Evolutionary conservation across 2,329 filamentous ascomycete species (phyloP).

Genomic region (Juglanconis oblonga): DNA sequence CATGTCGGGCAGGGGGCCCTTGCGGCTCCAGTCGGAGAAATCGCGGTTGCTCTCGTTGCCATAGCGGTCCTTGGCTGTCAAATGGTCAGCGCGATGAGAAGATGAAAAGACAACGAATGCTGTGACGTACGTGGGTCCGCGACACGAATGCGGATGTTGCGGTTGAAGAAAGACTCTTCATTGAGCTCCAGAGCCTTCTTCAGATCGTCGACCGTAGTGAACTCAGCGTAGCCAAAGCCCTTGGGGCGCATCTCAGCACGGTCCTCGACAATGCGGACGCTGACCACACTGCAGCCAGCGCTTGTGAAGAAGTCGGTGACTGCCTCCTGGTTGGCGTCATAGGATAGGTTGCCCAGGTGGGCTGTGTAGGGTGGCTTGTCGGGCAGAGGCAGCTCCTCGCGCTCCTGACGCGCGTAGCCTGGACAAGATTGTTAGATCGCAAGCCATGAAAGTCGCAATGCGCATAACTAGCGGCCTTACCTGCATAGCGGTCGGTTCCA

Average conservation of each 20-base stretch:
- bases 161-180: constrained; percentile 78
- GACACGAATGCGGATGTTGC: constrained; percentile 89
- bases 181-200: constrained; percentile 86
- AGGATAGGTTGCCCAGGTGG: constrained; percentile 94
- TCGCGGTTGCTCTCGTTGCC: constrained; percentile 68
- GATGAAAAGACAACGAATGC: background rate
- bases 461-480: background rate
- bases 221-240: constrained; percentile 98
- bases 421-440: constrained; percentile 18
- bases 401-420: constrained; percentile 54
- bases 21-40: constrained; percentile 87
- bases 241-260: constrained; percentile 91
- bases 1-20: constrained; percentile 62
- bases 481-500: constrained; percentile 24
- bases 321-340: constrained; percentile 82
- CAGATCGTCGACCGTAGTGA: constrained; percentile 79
- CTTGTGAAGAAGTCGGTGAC: constrained; percentile 75
- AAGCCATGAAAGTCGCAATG: background rate
- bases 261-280: constrained; percentile 94
- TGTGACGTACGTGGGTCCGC: constrained; percentile 89
- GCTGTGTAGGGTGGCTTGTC: constrained; percentile 93
- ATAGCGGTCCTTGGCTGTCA: constrained; percentile 77
- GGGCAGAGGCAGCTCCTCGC: constrained; percentile 81
- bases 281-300: constrained; percentile 77
- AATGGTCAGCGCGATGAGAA: constrained; percentile 32